Conservation (phyloP, 169 alveolate species). For the Cryptosporidium andersoni region DNA sequence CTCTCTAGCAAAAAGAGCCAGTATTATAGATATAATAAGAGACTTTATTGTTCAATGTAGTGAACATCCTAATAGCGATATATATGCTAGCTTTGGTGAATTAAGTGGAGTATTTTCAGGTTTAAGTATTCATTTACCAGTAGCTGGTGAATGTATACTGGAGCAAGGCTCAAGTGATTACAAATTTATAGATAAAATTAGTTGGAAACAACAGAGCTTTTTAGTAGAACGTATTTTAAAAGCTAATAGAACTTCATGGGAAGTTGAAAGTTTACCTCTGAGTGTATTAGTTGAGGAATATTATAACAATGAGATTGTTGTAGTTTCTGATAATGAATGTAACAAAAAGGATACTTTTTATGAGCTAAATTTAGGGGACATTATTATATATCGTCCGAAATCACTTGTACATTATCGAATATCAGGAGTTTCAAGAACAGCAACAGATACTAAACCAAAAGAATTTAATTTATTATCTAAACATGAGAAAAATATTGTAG, state of each 20-base stretch:
- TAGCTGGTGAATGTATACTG: conserved; percentile 67
- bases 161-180: conserved; percentile 68
- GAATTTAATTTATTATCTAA: neutral
- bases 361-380: conserved; percentile 52
- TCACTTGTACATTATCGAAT: conserved; percentile 33
- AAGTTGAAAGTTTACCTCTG: conserved; percentile 22
- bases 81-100: conserved; percentile 64
- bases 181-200: conserved; percentile 52
- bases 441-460: neutral
- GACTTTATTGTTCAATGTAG: conserved; percentile 46
- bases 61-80: conserved; percentile 26
- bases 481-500: conserved; percentile 22
- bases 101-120: conserved; percentile 46
- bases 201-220: conserved; percentile 49
- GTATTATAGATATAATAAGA: conserved; percentile 19
- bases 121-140: conserved; percentile 43
- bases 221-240: conserved; percentile 53
- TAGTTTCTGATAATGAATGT: neutral
- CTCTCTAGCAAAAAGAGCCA: conserved; percentile 40
- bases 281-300: conserved; percentile 21
- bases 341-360: conserved; percentile 6
- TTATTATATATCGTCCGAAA: conserved; percentile 50
- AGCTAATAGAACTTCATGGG: conserved; percentile 56
- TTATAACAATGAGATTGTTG: conserved; percentile 14
- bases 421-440: conserved; percentile 33